Evolutionary conservation across 306 rosid species (phyloP), one percentile per base, ranked within the genome.

Genomic region (Trifolium dubium): DNA sequence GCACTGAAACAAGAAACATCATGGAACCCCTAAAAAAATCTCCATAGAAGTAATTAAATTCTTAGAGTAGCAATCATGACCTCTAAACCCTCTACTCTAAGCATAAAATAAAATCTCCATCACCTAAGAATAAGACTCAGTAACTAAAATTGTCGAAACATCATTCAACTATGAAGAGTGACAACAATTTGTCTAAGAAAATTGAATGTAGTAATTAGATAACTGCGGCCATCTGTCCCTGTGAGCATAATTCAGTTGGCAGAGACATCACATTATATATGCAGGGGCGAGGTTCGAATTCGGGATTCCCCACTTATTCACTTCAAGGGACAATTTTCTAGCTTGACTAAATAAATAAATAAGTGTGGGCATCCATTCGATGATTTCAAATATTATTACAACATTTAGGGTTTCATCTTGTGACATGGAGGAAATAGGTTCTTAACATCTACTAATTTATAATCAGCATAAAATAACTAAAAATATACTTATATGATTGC

Each of bases 391-490:
- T 23, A 23, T 23, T 23, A 53, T 54, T 23, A 37, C 40, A 37
- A 28, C 2, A 39, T 10, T 58, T 60, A 74, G 54, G 80, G 67
- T 74, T 80, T 80, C 4, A 30, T 50, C 34, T 67, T 8, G 18
- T 37, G 12, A 50, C 29, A 58, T 62, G 10, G 35, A 34, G 10
- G 35, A 28, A 75, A 62, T 28, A 72, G 47, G 64, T 32, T 14
- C 32, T 56, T 54, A 28, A 58, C 43, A 59, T 63, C 63, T 11
- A 23, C 63, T 11, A 23, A 23, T 23, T 23, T 0, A 0, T 23
- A 79, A 69, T 75, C 62, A 41, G 54, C 37, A 19, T 32, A 69
- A 80, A 68, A 60, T 19, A 61, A 8, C 7, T 34, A 34, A 34
- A 34, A 34, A 34, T 34, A 6, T 34, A 34, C 1, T 23, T 23